Percentiles rank a stretch among this genome's conserved stretches.
phyloP scores from a whole-genome alignment of 148 eudicot species.

The Silene conica region DNA sequence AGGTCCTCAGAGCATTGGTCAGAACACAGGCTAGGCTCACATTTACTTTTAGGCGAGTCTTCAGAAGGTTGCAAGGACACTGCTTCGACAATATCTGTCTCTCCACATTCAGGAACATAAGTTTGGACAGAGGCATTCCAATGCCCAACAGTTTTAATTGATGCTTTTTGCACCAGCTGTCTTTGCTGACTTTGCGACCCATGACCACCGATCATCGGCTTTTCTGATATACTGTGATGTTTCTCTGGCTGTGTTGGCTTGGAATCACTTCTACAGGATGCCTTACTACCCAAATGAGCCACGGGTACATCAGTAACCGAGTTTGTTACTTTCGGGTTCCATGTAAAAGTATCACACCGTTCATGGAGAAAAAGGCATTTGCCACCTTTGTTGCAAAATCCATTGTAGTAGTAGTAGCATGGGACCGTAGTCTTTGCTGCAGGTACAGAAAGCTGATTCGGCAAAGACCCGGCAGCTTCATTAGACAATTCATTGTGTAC shows the following conservation, averaged over 20 bases:
- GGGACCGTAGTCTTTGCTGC: conserved; percentile 46
- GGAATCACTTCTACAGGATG: conserved; percentile 28
- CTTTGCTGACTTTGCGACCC: conserved; percentile 22
- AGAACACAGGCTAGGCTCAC: conserved; percentile 34
- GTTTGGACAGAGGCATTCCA: conserved; percentile 24
- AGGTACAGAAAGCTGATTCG: conserved; percentile 23
- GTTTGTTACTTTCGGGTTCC: conserved; percentile 31
- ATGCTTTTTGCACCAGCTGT: conserved; percentile 13
- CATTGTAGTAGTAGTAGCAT: conserved; percentile 53
- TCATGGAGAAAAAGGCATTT: conserved; percentile 56
- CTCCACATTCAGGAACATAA: conserved; percentile 33
- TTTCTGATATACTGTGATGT: conserved; percentile 21
- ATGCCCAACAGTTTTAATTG: conserved; percentile 12
- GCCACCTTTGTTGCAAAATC: conserved; percentile 67
- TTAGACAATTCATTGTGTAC: conserved; percentile 31
- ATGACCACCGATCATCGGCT: conserved; percentile 10
- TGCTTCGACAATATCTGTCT: conserved; percentile 23
- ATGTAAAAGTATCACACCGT: conserved; percentile 26
- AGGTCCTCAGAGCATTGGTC: conserved; percentile 51
- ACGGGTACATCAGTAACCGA: conserved; percentile 24
- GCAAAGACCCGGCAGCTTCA: conserved; percentile 31
- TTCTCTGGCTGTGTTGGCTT: conserved; percentile 23
- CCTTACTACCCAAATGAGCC: conserved; percentile 28
- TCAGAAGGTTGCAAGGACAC: conserved; percentile 27
- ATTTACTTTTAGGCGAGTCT: conserved; percentile 20